phyloP scores from a whole-genome alignment of 1,139 yeast species.

The Suhomyces taliae region DNA sequence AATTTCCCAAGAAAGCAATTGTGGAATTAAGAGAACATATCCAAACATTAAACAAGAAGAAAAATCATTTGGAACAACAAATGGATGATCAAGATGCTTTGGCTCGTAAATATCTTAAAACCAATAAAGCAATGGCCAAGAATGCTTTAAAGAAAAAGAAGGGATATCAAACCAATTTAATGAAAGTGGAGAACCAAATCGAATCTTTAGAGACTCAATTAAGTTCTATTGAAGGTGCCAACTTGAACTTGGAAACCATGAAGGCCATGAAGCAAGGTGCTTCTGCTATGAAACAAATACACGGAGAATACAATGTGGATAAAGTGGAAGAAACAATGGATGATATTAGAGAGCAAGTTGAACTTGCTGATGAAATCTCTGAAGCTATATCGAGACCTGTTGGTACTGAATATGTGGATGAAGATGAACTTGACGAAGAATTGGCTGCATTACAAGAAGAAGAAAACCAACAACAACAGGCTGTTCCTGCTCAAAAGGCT shows the following conservation, averaged over 20 bases:
- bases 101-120: slow-evolving; percentile 70
- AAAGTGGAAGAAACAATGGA: slow-evolving; percentile 99
- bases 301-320: slow-evolving; percentile 92
- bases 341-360: slow-evolving; percentile 95
- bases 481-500: slow-evolving; percentile 24
- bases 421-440: slow-evolving; percentile 87
- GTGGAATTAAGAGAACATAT: slow-evolving; percentile 88
- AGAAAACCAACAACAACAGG: slow-evolving; percentile 47
- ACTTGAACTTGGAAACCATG: slow-evolving; percentile 95
- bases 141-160: slow-evolving; percentile 89
- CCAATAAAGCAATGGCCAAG: slow-evolving; percentile 74
- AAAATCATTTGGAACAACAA: slow-evolving; percentile 77
- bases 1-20: slow-evolving; percentile 89
- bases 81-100: slow-evolving; percentile 76
- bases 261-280: slow-evolving; percentile 99
- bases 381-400: slow-evolving; percentile 95
- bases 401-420: slow-evolving; percentile 70
- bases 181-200: slow-evolving; percentile 82
- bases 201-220: slow-evolving; percentile 88
- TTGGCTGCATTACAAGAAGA: slow-evolving; percentile 86
- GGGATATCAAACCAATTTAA: slow-evolving; percentile 72
- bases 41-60: slow-evolving; percentile 81
- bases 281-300: slow-evolving; percentile 92
- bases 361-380: slow-evolving; percentile 89
- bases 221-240: slow-evolving; percentile 89